phyloP scores from a whole-genome alignment of 1,139 yeast species.

The Geotrichum siamense region DNA sequence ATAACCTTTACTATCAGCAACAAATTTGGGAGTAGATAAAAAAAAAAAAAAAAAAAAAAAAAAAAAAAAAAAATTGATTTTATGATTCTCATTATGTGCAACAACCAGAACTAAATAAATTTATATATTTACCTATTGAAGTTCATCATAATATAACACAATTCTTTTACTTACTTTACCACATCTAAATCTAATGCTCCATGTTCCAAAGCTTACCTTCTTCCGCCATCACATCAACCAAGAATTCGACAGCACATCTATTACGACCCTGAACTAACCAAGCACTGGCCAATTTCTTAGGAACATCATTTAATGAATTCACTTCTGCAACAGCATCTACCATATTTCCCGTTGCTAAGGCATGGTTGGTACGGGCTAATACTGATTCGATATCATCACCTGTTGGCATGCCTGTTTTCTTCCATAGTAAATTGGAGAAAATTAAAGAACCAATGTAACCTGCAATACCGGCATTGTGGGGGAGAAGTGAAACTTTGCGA shows the following conservation, averaged over 20 bases:
- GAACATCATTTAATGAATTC: conserved; percentile 85
- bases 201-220: conserved; percentile 32
- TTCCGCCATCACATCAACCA: conserved; percentile 56
- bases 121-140: no score
- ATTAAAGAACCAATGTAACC: conserved; percentile 83
- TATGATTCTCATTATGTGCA: no score
- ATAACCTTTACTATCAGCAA: no score
- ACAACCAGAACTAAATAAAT: no score
- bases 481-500: conserved; percentile 78
- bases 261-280: conserved; percentile 88
- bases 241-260: conserved; percentile 78
- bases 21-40: no score
- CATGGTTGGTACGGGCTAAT: conserved; percentile 75
- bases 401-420: conserved; percentile 55
- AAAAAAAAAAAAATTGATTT: no score
- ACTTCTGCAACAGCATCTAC: conserved; percentile 91
- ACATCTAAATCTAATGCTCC: not conserved
- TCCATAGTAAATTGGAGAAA: conserved; percentile 66
- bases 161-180: no score
- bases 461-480: conserved; percentile 91
- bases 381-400: conserved; percentile 86
- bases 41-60: no score
- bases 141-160: no score
- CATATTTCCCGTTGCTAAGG: conserved; percentile 67
- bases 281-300: conserved; percentile 79